phyloP scores from a whole-genome alignment of 441 rosid genomes.

The Capsella rubella region DNA sequence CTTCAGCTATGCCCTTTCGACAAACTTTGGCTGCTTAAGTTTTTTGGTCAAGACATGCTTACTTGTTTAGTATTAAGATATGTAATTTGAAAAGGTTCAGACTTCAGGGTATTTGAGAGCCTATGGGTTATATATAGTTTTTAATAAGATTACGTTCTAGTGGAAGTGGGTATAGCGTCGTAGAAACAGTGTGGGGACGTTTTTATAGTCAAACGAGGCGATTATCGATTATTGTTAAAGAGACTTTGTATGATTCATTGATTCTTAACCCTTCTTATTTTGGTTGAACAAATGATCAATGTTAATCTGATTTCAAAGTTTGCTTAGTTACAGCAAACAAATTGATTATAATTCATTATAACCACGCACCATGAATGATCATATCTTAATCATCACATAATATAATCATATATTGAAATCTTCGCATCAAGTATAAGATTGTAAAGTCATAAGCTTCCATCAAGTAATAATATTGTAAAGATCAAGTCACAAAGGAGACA shows the following conservation, averaged over 20 bases:
- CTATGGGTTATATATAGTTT: background rate
- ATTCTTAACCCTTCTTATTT: too few relatives aligned
- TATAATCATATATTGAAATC: background rate
- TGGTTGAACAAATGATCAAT: background rate
- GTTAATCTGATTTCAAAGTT: background rate
- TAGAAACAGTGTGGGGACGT: slow-evolving; percentile 23
- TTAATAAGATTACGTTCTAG: background rate
- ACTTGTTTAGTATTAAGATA: background rate
- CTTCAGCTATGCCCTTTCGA: slow-evolving; percentile 3
- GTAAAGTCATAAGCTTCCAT: background rate
- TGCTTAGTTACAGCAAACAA: background rate
- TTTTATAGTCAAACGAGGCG: slow-evolving; percentile 6
- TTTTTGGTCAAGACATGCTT: slow-evolving; percentile 20
- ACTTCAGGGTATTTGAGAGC: slow-evolving; percentile 10
- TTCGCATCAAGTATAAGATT: background rate
- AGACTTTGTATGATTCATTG: background rate
- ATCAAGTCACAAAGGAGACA: background rate
- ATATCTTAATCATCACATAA: background rate
- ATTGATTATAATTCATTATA: background rate
- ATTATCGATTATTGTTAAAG: background rate
- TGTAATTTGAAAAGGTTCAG: background rate
- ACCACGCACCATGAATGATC: background rate
- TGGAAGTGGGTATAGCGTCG: background rate
- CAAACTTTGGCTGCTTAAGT: slow-evolving; percentile 17
- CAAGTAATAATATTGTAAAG: background rate